These are phyloP conservation scores for Colletotrichum caudatum DNA, from an alignment of 2,329 filamentous ascomycete species.

Conservation along the genomic window DNA sequence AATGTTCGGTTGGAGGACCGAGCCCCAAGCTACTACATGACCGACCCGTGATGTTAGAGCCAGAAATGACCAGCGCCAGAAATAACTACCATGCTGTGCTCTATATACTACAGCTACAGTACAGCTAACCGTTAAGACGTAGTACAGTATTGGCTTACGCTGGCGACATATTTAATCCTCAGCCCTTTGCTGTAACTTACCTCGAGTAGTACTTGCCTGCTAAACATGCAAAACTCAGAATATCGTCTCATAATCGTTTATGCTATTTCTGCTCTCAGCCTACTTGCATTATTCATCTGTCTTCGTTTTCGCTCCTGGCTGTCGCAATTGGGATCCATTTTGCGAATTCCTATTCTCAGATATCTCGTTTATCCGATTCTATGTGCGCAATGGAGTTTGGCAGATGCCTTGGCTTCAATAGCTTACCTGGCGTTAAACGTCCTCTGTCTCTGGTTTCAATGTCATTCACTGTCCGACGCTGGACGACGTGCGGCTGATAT, in stretches of 20 bases:
- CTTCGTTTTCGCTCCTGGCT: slow-evolving; percentile 3
- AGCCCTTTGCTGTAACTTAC: neutral
- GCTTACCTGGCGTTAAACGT: slow-evolving; percentile 16
- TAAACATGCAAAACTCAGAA: slow-evolving; percentile 5
- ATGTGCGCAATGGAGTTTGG: slow-evolving; percentile 2
- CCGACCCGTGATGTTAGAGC: too few relatives aligned
- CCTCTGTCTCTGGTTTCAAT: slow-evolving; percentile 18
- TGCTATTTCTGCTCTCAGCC: slow-evolving; percentile 7
- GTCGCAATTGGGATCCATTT: neutral
- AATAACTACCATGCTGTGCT: too few relatives aligned
- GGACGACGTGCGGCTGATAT: neutral
- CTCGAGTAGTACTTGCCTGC: neutral
- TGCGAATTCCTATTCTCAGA: neutral
- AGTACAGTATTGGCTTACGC: neutral
- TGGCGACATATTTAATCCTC: neutral
- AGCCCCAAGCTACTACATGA: too few relatives aligned
- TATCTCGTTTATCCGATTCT: slow-evolving; percentile 8
- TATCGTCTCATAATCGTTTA: neutral
- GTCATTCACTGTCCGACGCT: slow-evolving; percentile 5
- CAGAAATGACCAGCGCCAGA: too few relatives aligned
- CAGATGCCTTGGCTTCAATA: slow-evolving; percentile 7
- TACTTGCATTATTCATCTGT: neutral
- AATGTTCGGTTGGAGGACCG: too few relatives aligned
- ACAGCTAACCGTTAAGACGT: too few relatives aligned
- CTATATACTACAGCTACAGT: too few relatives aligned